Evolutionary conservation across 176 grass and related monocot genomes (phyloP).

Genomic region (Pontederia paniculata): DNA sequence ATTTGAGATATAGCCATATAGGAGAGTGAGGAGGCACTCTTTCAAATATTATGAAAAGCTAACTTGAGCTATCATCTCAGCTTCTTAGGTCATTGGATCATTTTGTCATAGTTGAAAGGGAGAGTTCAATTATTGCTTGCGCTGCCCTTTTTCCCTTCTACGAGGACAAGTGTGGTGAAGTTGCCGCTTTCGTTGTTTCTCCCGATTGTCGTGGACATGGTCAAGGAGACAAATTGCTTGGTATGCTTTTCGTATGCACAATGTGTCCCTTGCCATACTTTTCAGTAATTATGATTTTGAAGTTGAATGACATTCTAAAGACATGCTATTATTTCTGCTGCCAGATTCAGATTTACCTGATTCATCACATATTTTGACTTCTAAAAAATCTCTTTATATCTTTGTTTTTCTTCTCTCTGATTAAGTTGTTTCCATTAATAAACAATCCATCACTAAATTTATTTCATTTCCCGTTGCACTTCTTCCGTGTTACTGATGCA

Average conservation of each 20-base stretch:
- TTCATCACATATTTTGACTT: too few relatives aligned
- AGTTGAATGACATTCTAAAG: not conserved
- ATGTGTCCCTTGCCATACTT: not conserved
- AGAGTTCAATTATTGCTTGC: slow-evolving; percentile 83
- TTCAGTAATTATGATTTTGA: not conserved
- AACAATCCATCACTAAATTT: too few relatives aligned
- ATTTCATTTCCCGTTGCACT: too few relatives aligned
- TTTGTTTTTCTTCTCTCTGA: too few relatives aligned
- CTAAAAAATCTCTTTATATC: too few relatives aligned
- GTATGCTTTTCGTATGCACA: slow-evolving; percentile 19
- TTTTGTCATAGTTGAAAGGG: slow-evolving; percentile 75
- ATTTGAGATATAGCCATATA: not conserved
- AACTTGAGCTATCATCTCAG: slow-evolving; percentile 27
- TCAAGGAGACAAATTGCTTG: slow-evolving; percentile 95
- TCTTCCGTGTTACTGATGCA: too few relatives aligned
- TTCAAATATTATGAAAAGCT: not conserved
- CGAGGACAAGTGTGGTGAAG: slow-evolving; percentile 80
- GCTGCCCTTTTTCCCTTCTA: slow-evolving; percentile 75
- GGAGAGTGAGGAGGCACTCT: slow-evolving; percentile 1
- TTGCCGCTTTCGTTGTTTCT: slow-evolving; percentile 88
- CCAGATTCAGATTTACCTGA: too few relatives aligned
- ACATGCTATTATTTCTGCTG: too few relatives aligned
- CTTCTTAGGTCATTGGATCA: slow-evolving; percentile 47
- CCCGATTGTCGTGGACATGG: slow-evolving; percentile 88
- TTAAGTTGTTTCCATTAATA: too few relatives aligned